Evolutionary conservation across 179 eudicot species (phyloP), one percentile per base, ranked within the genome.

Genomic region (Patellifolia procumbens): DNA sequence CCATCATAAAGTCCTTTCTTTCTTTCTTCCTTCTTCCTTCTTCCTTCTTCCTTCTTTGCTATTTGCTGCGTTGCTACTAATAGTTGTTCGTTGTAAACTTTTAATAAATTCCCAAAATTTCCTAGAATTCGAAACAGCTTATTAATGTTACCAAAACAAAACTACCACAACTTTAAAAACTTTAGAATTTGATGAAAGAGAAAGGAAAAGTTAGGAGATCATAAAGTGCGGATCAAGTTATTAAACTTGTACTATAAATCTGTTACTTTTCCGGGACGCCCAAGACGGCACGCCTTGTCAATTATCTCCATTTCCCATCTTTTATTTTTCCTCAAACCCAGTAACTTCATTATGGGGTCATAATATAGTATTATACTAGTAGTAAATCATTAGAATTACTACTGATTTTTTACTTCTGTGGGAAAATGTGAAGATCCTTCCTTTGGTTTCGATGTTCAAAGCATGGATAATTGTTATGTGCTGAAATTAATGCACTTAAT

Each of bases 251-350:
- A 45, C 83, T 79, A 76, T 5, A 75, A 34, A 65, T 76, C 69
- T 75, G 74, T 64, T 48, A 65, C 37, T 64, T 62, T 20, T 70
- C 74, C 79, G 76, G 49, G 81, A 80, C 85, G 63, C 72, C 86
- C 88, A 83, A 79, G 80, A 87, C 91, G 92, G 91, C 92, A 89
- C 91, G 91, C 37, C n/a, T 73, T 49, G 34, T 59, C 43, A 46
- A 58, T 52, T n/a, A n/a, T n/a, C n/a, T n/a, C n/a, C n/a, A n/a
- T n/a, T n/a, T n/a, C n/a, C n/a, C n/a, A n/a, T n/a, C n/a, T n/a
- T n/a, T n/a, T n/a, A n/a, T n/a, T n/a, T n/a, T n/a, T n/a, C n/a
- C n/a, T n/a, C 74, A 68, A n/a, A 29, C 64, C 51, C 56, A 51
- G 34, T 60, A 34, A 20, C 26, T 75, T 46, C 35, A 9, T 61